phyloP scores from a whole-genome alignment of 1,284 basidiomycete genomes.

The Pseudozyma sp. region DNA sequence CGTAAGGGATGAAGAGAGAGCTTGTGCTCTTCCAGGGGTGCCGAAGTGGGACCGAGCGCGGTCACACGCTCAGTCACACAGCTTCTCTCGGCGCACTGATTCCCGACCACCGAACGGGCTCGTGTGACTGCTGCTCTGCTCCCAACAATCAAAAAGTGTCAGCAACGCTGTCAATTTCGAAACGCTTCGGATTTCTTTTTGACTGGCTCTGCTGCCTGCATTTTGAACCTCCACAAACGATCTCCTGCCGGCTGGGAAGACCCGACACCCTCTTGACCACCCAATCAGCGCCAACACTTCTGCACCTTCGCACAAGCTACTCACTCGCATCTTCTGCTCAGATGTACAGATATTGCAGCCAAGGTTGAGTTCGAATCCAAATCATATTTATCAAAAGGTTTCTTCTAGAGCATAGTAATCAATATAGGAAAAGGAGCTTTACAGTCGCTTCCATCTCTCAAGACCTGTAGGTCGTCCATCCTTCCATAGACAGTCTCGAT shows the following conservation, averaged over 20 bases:
- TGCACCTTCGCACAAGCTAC: too few relatives aligned
- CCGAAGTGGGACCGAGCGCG: too few relatives aligned
- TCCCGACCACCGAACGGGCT: constrained; percentile 1
- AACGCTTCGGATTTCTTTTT: background rate
- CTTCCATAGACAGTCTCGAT: constrained; percentile 11
- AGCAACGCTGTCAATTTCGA: background rate
- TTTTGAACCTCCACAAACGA: constrained; percentile 1
- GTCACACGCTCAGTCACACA: too few relatives aligned
- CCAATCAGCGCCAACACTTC: constrained; percentile 2
- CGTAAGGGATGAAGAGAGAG: too few relatives aligned
- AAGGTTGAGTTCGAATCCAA: background rate
- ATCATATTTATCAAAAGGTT: constrained; percentile 1
- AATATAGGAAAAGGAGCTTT: background rate
- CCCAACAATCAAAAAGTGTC: background rate
- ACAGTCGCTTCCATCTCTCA: background rate
- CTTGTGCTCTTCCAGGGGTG: too few relatives aligned
- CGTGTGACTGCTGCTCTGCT: too few relatives aligned
- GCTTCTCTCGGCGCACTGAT: constrained; percentile 3
- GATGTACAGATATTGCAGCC: background rate
- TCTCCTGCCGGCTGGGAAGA: background rate
- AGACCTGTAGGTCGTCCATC: background rate
- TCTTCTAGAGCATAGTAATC: constrained; percentile 1
- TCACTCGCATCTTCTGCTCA: too few relatives aligned
- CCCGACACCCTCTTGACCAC: background rate
- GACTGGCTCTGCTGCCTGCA: constrained; percentile 2